These are phyloP conservation scores for Pinus tabuliformis DNA, from an alignment of 75 land plant genomes.

Conservation along the genomic window DNA sequence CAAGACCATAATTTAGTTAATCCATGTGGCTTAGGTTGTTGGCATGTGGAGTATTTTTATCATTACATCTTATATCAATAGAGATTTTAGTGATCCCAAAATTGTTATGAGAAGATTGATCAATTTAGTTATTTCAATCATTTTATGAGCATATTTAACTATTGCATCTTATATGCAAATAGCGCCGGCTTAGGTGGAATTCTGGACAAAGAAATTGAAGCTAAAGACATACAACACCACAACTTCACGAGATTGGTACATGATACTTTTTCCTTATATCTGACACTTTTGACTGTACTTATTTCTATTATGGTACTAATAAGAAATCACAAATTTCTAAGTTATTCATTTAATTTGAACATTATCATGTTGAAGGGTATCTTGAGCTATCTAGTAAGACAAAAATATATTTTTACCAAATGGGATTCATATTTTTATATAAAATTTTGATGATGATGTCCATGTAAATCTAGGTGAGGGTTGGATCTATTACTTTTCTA, in stretches of 20 bases:
- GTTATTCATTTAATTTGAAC: too few species aligned
- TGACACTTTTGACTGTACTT: too few species aligned
- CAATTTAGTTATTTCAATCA: neutral
- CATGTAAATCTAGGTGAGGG: slow-evolving; percentile 47
- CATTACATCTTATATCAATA: neutral
- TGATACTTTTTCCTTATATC: too few species aligned
- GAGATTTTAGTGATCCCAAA: neutral
- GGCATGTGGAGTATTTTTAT: neutral
- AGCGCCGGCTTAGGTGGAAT: slow-evolving; percentile 68
- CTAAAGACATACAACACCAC: slow-evolving; percentile 60
- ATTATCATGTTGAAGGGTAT: slow-evolving; percentile 64
- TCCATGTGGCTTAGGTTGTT: neutral
- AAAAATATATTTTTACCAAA: slow-evolving; percentile 49
- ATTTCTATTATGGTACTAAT: too few species aligned
- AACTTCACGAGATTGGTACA: slow-evolving; percentile 78
- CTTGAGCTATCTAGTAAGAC: slow-evolving; percentile 68
- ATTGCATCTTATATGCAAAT: slow-evolving; percentile 5
- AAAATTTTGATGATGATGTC: slow-evolving; percentile 57
- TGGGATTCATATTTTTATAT: slow-evolving; percentile 75
- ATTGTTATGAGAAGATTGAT: too few species aligned
- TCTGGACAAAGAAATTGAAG: slow-evolving; percentile 71
- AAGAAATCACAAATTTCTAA: too few species aligned
- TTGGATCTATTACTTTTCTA: too few species aligned
- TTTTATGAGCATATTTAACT: neutral
- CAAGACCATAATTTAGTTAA: neutral